Base-by-base conservation (phyloP, 352 stramenopile species). In the Globisporangium lucens region DNA sequence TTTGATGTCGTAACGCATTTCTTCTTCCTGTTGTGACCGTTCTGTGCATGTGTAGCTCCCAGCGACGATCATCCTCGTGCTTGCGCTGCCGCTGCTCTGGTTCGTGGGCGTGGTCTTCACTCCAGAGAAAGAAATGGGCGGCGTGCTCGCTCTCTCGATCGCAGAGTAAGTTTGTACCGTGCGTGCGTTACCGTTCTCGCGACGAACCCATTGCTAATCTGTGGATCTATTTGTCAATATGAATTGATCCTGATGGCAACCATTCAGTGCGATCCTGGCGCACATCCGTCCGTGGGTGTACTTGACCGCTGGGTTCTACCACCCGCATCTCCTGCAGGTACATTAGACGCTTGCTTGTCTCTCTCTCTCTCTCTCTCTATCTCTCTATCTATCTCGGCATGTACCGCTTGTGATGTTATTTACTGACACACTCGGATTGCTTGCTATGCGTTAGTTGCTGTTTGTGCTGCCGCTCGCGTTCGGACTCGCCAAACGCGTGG, bases 251-350 rank as follows among this genome's bases (percentile, higher is more conserved):
- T 20, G 43, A 49, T 20, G 43, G 17, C 55, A 61, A 43, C 8
- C 17, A 4, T 13, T 7, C 47, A 96, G 89, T 69, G 87, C 86
- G 59, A 96, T 96, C 59, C 67, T 96, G 47, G 74, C 79, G 57
- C 89, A 96, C 62, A 96, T 96, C 33, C 86, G 89, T 3, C 89
- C 89, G 24, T 96, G 89, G 89, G 82, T 94, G 41, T 94, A 93
- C 69, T 61, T 95, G 57, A 94, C 89, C 6, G 82, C 89, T 8
- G 87, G 87, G 4, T 96, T 94, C 68, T 96, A 96, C 67, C 85
- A 96, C 60, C 89, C 87, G 20, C 76, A 93, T 65, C 63, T 93
- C 15, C 35, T 91, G 8, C 83, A 94, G 84, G 86, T 90, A 60
- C 22, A 60, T 13, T 27, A 9, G 20, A 4, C 29, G 2, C 27